Base-by-base conservation (phyloP, 2,329 filamentous ascomycete species). In the Ilyonectria destructans region DNA sequence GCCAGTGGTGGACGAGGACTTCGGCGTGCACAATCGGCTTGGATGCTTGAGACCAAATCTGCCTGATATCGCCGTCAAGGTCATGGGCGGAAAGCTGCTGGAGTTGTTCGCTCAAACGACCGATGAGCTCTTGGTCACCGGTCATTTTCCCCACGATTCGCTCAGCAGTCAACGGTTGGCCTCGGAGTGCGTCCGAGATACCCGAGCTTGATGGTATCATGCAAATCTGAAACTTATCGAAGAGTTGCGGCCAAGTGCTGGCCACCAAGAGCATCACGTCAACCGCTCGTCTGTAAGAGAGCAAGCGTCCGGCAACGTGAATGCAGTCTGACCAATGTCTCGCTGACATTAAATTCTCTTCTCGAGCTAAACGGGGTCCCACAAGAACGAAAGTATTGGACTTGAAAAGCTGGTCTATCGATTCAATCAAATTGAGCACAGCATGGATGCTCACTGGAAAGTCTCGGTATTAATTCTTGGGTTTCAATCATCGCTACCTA, bases 21-120 rank as follows among this genome's bases (percentile, higher is more conserved):
- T 67, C 64, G 2, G 64, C 64, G 37, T 67, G 64, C 6, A 67
- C 64, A 48, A 67, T 10, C 10, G 64, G 58, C 15, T 48, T 54
- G 0, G 51, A n/a, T 17, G 15, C 52, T 2, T 15, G 1, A 15
- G 12, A 3, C 64, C 64, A 67, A 13, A 26, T 19, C 3, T 62
- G 1, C 21, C 17, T 6, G n/a, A 67, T 67, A 6, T 35, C 26
- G 9, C n/a, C 26, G 15, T 62, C 23, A 23, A 64, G 37, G 10
- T 51, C 10, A 23, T 58, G 46, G 6, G n/a, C 2, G 12, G 54
- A 54, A 33, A 58, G 26, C 4, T 19, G 29, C 17, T 31, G 12
- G 12, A 58, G 54, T 29, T 58, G 54, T 12, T 35, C 33, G 1
- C 26, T 13, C 13, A 52, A 58, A 17, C 10, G 33, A 6, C 8